Conservation (phyloP, 306 rosid genomes). For the Dryas octopetala region DNA sequence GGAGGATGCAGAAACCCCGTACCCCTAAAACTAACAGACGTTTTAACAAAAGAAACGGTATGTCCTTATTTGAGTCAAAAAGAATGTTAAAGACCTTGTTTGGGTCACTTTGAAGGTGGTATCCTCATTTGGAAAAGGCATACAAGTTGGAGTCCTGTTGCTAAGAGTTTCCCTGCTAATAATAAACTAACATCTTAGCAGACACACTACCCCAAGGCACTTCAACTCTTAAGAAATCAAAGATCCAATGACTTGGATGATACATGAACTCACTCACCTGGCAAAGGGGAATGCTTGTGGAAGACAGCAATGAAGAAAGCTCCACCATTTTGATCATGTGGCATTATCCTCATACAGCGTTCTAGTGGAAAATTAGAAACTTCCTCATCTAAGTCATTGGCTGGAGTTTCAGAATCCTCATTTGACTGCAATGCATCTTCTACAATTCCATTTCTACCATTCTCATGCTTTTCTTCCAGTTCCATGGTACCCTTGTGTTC, state of each 20-base stretch:
- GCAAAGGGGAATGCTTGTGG: conserved; percentile 71
- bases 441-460: conserved; percentile 37
- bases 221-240: background rate
- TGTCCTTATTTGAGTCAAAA: too few relatives aligned
- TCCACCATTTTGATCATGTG: conserved; percentile 97
- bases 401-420: conserved; percentile 31
- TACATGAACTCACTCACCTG: conserved; percentile 52
- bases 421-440: conserved; percentile 40
- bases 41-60: too few relatives aligned
- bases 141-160: too few relatives aligned
- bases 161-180: too few relatives aligned
- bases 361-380: conserved; percentile 74
- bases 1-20: too few relatives aligned
- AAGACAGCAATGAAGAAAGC: conserved; percentile 96
- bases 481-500: conserved; percentile 34
- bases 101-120: too few relatives aligned
- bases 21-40: too few relatives aligned
- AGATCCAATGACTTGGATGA: conserved; percentile 6
- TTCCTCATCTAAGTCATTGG: conserved; percentile 48
- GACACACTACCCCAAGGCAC: background rate
- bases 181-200: background rate
- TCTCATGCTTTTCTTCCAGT: conserved; percentile 36
- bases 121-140: too few relatives aligned
- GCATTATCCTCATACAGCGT: conserved; percentile 84
- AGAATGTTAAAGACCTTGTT: too few relatives aligned